Evolutionary conservation across 2,329 filamentous ascomycete species (phyloP).

Genomic region (Metarhizium brunneum): DNA sequence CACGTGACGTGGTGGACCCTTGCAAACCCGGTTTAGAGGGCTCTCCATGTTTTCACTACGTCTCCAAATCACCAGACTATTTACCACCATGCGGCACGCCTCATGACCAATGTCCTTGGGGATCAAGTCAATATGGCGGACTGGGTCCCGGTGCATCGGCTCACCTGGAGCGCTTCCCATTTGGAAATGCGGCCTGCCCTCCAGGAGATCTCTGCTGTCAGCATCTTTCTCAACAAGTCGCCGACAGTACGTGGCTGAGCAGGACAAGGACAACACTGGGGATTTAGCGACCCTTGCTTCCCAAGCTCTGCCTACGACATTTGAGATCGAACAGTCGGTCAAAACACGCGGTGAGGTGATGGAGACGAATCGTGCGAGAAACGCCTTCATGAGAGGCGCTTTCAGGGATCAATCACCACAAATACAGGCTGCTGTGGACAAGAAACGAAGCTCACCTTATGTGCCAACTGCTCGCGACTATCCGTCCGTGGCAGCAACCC

Average conservation of each 20-base stretch:
- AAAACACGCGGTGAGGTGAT: background rate
- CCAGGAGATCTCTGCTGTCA: slow-evolving; percentile 2
- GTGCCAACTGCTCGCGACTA: slow-evolving; percentile 19
- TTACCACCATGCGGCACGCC: slow-evolving; percentile 21
- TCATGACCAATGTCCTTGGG: slow-evolving; percentile 38
- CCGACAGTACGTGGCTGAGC: background rate
- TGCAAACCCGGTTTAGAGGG: background rate
- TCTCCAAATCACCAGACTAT: background rate
- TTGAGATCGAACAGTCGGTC: background rate
- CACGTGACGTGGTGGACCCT: slow-evolving; percentile 8
- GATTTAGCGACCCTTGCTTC: background rate
- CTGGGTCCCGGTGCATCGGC: slow-evolving; percentile 24
- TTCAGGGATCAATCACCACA: slow-evolving; percentile 15
- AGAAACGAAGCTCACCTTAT: slow-evolving; percentile 16
- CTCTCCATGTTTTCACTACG: background rate
- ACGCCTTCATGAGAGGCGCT: slow-evolving; percentile 18
- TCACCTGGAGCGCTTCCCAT: slow-evolving; percentile 13
- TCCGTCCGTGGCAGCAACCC: slow-evolving; percentile 15
- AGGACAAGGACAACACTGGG: too few relatives aligned
- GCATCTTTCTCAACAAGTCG: background rate
- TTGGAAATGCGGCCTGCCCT: slow-evolving; percentile 12
- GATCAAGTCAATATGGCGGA: slow-evolving; percentile 34
- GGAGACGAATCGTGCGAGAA: slow-evolving; percentile 13
- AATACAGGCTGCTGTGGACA: slow-evolving; percentile 10
- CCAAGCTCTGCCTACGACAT: background rate